Evolutionary conservation across 1,284 basidiomycete genomes (phyloP), one percentile per base, ranked within the genome.

Genomic region (Rhodotorula sp.): DNA sequence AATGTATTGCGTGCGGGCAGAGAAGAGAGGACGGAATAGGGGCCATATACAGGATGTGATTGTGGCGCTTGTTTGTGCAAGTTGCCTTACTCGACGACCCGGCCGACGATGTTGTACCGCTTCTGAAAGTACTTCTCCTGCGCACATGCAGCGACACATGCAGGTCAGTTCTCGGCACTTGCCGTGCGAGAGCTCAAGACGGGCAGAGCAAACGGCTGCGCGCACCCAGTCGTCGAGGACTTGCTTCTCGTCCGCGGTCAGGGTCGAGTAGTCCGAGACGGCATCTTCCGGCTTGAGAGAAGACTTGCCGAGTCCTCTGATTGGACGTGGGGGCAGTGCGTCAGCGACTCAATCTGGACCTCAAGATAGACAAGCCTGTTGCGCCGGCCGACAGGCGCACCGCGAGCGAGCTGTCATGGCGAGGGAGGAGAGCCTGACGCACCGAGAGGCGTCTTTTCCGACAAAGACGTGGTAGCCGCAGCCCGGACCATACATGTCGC

Each of bases 241-340:
- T 81, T 93, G 92, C 80, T 83, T 80, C 79, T 96, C 91, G 74
- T 86, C 86, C 72, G 87, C 88, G 64, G 86, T 85, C 59, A 99
- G 84, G 0, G 80, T 83, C 74, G 88, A 91, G 80, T 92, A 97
- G 80, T 99, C 95, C 6, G 93, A 82, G 5, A 94, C 84, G 0
- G 95, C 95, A 79, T 98, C 89, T 80, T 94, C 91, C 7, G 85
- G 82, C 75, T 93, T 93, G 76, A 98, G 83, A 77, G 90, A 93
- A 49, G 91, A 95, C 83, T 84, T 85, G 67, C 85, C 85, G 0
- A 83, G 77, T 0, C 78, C 82, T 30, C 79, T 70, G 59, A n/a
- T 10, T 7, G n/a, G 18, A 22, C 4, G 20, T 15, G 44, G 30
- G 26, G 12, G 42, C 22, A 51, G 74, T 30, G 79, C 37, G 85